Evolutionary conservation across 169 alveolate species (phyloP).

Genomic region (Plasmodium coatneyi): DNA sequence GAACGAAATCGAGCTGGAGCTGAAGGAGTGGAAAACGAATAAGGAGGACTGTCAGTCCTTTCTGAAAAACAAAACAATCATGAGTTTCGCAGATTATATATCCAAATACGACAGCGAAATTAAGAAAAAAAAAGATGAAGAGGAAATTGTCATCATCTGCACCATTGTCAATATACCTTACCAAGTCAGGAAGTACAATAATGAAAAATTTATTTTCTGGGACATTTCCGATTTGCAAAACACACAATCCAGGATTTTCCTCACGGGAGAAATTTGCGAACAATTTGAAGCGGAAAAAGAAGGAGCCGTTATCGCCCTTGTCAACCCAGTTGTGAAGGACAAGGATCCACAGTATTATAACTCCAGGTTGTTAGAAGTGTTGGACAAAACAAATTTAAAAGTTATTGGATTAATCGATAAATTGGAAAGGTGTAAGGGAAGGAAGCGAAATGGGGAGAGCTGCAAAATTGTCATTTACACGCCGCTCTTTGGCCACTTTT

Average conservation of each 20-base stretch:
- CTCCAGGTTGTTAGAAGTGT: slow-evolving; percentile 38
- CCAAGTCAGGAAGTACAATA: slow-evolving; percentile 46
- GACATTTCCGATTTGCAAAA: slow-evolving; percentile 68
- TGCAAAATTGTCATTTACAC: slow-evolving; percentile 46
- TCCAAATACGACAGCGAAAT: slow-evolving; percentile 54
- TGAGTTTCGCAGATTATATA: slow-evolving; percentile 39
- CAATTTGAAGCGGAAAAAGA: slow-evolving; percentile 38
- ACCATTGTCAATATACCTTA: slow-evolving; percentile 69
- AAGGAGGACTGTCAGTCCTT: slow-evolving; percentile 24
- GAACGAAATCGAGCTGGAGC: slow-evolving; percentile 17
- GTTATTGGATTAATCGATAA: slow-evolving; percentile 26
- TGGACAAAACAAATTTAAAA: slow-evolving; percentile 7
- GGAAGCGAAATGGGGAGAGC: slow-evolving; percentile 17
- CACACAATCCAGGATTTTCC: slow-evolving; percentile 42
- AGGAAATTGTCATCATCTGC: slow-evolving; percentile 39
- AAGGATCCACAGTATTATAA: slow-evolving; percentile 53
- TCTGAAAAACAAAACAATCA: slow-evolving; percentile 19
- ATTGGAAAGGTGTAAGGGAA: slow-evolving; percentile 65
- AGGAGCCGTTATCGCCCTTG: slow-evolving; percentile 54
- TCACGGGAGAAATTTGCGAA: slow-evolving; percentile 69
- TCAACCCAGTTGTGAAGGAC: slow-evolving; percentile 47
- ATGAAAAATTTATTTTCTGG: slow-evolving; percentile 68
- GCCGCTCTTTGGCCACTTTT: slow-evolving; percentile 44
- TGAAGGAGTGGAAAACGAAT: slow-evolving; percentile 30
- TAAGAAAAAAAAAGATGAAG: slow-evolving; percentile 21